These are phyloP conservation scores for Zygotorulaspora sp. DNA, from an alignment of 805 yeast genomes.

Conservation along the genomic window DNA sequence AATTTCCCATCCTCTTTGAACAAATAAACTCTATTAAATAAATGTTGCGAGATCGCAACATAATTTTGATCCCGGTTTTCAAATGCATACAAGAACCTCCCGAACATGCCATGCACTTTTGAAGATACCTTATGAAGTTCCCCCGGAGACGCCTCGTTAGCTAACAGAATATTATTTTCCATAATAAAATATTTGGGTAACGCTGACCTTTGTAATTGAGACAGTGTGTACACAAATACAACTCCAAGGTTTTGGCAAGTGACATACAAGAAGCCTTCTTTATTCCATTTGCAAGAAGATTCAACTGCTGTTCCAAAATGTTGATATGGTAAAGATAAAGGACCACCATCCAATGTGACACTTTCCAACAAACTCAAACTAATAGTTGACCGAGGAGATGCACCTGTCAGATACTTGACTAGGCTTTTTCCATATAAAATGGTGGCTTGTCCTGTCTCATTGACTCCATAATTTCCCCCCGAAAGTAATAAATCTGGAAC, in stretches of 20 bases:
- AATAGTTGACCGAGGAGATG: constrained; percentile 6
- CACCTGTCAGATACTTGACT: constrained; percentile 16
- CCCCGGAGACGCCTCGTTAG: constrained; percentile 10
- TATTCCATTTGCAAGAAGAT: constrained; percentile 7
- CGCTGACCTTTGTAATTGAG: constrained; percentile 10
- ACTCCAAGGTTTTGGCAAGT: constrained; percentile 22
- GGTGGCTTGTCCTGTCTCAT: constrained; percentile 22
- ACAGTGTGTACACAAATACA: constrained; percentile 15
- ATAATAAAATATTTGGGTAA: constrained; percentile 17
- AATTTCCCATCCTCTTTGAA: constrained; percentile 16
- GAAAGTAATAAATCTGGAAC: constrained; percentile 42
- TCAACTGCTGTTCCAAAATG: constrained; percentile 23
- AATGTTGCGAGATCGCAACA: constrained; percentile 24
- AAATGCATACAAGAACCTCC: constrained; percentile 16
- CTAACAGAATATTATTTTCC: constrained; percentile 9
- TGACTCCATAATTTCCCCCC: constrained; percentile 40
- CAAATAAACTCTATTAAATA: constrained; percentile 21
- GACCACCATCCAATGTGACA: constrained; percentile 13
- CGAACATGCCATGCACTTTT: constrained; percentile 25
- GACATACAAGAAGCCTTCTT: constrained; percentile 15
- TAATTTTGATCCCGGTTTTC: constrained; percentile 9
- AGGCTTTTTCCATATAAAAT: constrained; percentile 17
- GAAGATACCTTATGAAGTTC: constrained; percentile 14
- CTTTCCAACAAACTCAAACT: constrained; percentile 10
- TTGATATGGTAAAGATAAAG: constrained; percentile 17